These are phyloP conservation scores for Nakazawaea wickerhamii DNA, from an alignment of 805 yeast species.

Conservation along the genomic window DNA sequence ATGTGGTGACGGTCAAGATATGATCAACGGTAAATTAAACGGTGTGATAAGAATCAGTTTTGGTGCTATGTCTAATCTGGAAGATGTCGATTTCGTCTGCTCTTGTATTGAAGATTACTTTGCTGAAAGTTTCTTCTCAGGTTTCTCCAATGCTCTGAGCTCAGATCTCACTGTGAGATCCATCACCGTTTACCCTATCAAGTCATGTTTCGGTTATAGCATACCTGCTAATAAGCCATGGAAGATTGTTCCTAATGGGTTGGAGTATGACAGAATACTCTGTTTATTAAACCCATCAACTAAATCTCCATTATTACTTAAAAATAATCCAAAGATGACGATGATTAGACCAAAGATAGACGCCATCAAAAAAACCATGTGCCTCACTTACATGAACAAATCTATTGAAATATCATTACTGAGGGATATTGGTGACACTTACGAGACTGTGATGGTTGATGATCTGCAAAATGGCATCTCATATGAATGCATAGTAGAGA, in stretches of 20 bases:
- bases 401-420: slow-evolving; percentile 1
- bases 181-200: slow-evolving; percentile 34
- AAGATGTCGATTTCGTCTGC: slow-evolving; percentile 29
- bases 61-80: slow-evolving; percentile 31
- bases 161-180: slow-evolving; percentile 15
- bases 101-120: slow-evolving; percentile 23
- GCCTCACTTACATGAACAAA: slow-evolving; percentile 3
- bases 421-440: not conserved
- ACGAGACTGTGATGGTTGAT: slow-evolving; percentile 3
- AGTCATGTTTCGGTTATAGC: slow-evolving; percentile 33
- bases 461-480: not conserved
- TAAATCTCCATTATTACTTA: slow-evolving; percentile 27
- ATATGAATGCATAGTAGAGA: slow-evolving; percentile 17
- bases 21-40: slow-evolving; percentile 31
- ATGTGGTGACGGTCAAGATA: slow-evolving; percentile 38
- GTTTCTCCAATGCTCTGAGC: slow-evolving; percentile 1
- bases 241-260: slow-evolving; percentile 26
- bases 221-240: slow-evolving; percentile 23
- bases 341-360: slow-evolving; percentile 27
- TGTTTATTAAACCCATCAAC: slow-evolving; percentile 27
- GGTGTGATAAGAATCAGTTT: slow-evolving; percentile 37
- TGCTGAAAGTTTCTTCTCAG: slow-evolving; percentile 12
- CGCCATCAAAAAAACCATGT: slow-evolving; percentile 13
- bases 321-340: slow-evolving; percentile 30
- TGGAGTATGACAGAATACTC: slow-evolving; percentile 36